phyloP scores from a whole-genome alignment of 83 land plant genomes.

The Diphasiastrum complanatum region DNA sequence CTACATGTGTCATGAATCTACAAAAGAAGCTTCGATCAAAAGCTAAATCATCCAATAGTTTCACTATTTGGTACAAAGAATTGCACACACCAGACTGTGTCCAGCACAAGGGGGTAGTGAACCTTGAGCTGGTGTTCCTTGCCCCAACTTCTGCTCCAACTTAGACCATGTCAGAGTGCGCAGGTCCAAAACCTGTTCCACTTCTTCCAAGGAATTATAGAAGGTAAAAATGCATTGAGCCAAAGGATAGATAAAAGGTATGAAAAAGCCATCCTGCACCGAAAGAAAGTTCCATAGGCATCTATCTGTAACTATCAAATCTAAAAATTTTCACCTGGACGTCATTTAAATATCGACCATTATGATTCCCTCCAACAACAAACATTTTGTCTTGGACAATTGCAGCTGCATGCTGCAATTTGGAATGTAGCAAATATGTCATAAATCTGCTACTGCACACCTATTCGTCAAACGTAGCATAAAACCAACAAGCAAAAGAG shows the following conservation, averaged over 20 bases:
- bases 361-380: slow-evolving; percentile 62
- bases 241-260: too few relatives aligned
- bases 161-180: slow-evolving; percentile 49
- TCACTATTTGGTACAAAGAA: background rate
- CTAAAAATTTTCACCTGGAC: slow-evolving; percentile 41
- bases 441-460: background rate
- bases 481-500: background rate
- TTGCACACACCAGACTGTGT: slow-evolving; percentile 46
- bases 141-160: slow-evolving; percentile 26
- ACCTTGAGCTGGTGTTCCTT: slow-evolving; percentile 19
- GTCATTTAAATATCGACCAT: slow-evolving; percentile 64
- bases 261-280: too few relatives aligned
- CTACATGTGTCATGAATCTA: background rate
- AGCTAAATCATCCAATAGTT: background rate
- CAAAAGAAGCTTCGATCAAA: background rate
- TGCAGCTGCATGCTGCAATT: slow-evolving; percentile 63
- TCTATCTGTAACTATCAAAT: background rate
- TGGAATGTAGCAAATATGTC: background rate
- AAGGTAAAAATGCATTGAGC: too few relatives aligned
- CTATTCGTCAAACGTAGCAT: background rate
- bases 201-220: too few relatives aligned
- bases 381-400: slow-evolving; percentile 51
- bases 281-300: background rate
- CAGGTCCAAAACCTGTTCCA: slow-evolving; percentile 65
- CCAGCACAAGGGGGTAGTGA: slow-evolving; percentile 49